These are phyloP conservation scores for Avena insularis DNA, from an alignment of 176 grass and related monocot genomes.

Conservation along the genomic window DNA sequence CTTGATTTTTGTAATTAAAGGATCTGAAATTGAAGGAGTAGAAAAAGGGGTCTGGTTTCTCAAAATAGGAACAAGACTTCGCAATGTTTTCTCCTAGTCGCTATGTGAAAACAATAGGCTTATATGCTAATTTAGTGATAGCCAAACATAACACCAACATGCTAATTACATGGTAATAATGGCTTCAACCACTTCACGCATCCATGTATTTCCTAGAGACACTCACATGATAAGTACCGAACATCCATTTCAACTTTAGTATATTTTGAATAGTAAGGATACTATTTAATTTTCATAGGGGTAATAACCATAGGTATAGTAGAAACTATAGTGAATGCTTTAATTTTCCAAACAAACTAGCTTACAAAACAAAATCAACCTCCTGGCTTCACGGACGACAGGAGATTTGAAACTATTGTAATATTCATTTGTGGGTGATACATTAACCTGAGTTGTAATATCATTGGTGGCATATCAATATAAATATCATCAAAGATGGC, in stretches of 20 bases:
- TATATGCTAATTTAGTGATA: constrained; percentile 22
- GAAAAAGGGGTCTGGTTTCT: background rate
- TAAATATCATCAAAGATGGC: constrained; percentile 15
- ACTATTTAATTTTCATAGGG: background rate
- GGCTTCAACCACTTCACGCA: constrained; percentile 16
- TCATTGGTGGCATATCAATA: background rate
- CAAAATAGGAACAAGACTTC: background rate
- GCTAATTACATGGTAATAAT: constrained; percentile 32
- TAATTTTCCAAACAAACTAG: background rate
- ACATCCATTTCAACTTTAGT: background rate
- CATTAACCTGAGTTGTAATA: constrained; percentile 11
- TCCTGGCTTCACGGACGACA: background rate
- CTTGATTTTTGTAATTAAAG: background rate
- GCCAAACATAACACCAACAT: constrained; percentile 17
- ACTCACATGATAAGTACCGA: background rate
- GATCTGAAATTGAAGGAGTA: background rate
- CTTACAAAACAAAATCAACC: background rate
- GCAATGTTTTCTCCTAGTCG: background rate
- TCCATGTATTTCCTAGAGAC: background rate
- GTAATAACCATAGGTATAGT: background rate
- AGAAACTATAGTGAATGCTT: background rate
- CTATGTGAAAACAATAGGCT: constrained; percentile 21
- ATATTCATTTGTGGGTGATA: constrained; percentile 12
- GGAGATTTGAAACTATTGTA: background rate
- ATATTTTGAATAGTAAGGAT: background rate